Evolutionary conservation across 2,329 filamentous ascomycete species (phyloP), one percentile per base, ranked within the genome.

Genomic region (Neurospora crassa): DNA sequence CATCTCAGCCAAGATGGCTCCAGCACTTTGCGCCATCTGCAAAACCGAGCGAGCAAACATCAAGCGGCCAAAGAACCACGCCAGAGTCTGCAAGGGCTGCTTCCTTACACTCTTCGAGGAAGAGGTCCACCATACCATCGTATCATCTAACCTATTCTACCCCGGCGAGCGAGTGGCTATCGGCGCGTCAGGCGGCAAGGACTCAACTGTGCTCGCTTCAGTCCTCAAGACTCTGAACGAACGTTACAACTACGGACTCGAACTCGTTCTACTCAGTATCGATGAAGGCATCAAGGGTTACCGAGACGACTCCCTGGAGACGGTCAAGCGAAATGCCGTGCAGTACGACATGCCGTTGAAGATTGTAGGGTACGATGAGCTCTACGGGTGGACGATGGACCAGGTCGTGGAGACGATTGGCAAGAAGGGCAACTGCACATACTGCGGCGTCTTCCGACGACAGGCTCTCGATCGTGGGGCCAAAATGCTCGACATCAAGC

Each of bases 341-440:
- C 94, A 98, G 80, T 97, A 98, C 81, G 89, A 91, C 1, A 96
- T 99, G 91, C 89, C 92, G 0, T 83, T 99, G 68, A 92, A 93
- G 76, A 97, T 99, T 71, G 89, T 99, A 68, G 94, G 95, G 68
- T 99, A 99, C 78, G 91, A 91, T 70, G 92, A 97, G 78, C 84
- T 99, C 11, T 99, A 99, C 79, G 96, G 95, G 10, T 99, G 96
- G 96, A 97, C 94, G 0, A 99, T 99, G 96, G 96, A 99, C 78
- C 93, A 98, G 78, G 96, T 99, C 11, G 96, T 99, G 4, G 92
- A 94, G 77, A 93, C 95, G 68, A 92, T 99, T 69, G 96, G 96
- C 16, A 98, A 97, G 83, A 98, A 97, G 81, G 94, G 95, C 40
- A 99, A 99, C 81, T 99, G 96, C 86, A 99, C 96, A 40, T 99